Evolutionary conservation across 2,329 filamentous ascomycete genomes (phyloP).

Genomic region (Microdochium bolleyi): DNA sequence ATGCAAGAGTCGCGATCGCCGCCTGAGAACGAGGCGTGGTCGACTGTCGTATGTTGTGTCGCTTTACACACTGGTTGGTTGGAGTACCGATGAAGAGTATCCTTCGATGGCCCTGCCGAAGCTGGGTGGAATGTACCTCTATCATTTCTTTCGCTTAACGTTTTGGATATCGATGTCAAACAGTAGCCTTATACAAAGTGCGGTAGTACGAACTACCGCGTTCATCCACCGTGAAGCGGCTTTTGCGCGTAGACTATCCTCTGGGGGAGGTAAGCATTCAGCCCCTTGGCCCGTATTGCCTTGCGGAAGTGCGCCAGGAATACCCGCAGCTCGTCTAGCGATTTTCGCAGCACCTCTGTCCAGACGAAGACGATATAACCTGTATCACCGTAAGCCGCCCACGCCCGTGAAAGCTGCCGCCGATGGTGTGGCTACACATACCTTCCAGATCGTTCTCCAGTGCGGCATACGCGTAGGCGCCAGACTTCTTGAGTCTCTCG

Average conservation of each 20-base stretch:
- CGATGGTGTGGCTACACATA: too few species aligned
- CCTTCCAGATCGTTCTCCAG: slow-evolving; percentile 24
- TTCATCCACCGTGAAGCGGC: slow-evolving; percentile 5
- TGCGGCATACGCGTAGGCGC: slow-evolving; percentile 20
- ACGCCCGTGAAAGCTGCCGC: too few species aligned
- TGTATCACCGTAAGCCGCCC: too few species aligned
- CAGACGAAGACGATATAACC: slow-evolving; percentile 18
- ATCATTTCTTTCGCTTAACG: too few species aligned
- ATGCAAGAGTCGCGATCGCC: background rate
- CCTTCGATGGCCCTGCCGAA: too few species aligned
- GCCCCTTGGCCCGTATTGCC: slow-evolving; percentile 13
- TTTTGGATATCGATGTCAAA: too few species aligned
- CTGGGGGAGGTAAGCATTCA: slow-evolving; percentile 15
- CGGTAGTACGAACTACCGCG: too few species aligned
- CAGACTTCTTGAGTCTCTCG: slow-evolving; percentile 24
- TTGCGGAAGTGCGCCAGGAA: slow-evolving; percentile 18
- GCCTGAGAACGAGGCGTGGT: background rate
- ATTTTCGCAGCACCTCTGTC: slow-evolving; percentile 16
- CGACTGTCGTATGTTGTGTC: background rate
- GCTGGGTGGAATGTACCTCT: too few species aligned
- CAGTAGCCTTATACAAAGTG: too few species aligned
- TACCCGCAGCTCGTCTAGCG: slow-evolving; percentile 16
- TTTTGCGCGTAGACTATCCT: slow-evolving; percentile 17
- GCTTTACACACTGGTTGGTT: too few species aligned
- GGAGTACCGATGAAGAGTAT: too few species aligned